Evolutionary conservation across 2,329 filamentous ascomycete species (phyloP), one percentile per base, ranked within the genome.

Genomic region (Amesomyces nigricolor): DNA sequence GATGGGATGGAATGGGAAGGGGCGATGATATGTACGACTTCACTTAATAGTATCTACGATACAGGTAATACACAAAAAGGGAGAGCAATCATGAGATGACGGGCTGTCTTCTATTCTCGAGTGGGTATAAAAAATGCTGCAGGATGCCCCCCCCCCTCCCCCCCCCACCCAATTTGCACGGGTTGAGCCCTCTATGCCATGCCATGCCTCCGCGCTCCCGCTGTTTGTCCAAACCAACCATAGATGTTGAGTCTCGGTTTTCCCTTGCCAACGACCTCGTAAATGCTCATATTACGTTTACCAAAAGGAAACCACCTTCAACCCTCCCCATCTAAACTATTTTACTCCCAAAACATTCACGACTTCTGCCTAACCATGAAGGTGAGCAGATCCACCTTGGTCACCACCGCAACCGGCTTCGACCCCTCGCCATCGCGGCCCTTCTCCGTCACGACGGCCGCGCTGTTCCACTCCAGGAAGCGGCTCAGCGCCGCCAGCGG

Each of bases 391-490:
- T 99, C 94, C 5, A 99, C 94, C 80, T 99, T 99, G 32, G 94
- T 97, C 7, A 95, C 91, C 8, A 99, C 84, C 7, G 90, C 94
- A 48, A 94, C 78, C 1, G 95, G 91, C 77, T 89, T 95, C 53
- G 82, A 70, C n/a, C 66, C 81, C 57, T 78, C 73, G 55, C 80
- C 79, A 40, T 73, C 73, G 11, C 22, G 22, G 4, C 76, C 75
- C 63, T 82, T 79, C 71, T 97, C 91, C 0, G 92, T 99, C 3
- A 99, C 90, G 47, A 99, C 85, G 0, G 94, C 94, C 0, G 94
- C 92, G 63, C 88, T 94, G 73, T 99, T 97, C 91, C 94, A 97
- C 74, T 97, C 91, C 62, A 97, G 90, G 74, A 99, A 99, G 66
- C 88, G 85, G 76, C 90, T 92, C 52, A 99, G 78, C 44, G 88